phyloP scores from a whole-genome alignment of 108 stramenopile genomes.

The Cylindrotheca fusiformis region DNA sequence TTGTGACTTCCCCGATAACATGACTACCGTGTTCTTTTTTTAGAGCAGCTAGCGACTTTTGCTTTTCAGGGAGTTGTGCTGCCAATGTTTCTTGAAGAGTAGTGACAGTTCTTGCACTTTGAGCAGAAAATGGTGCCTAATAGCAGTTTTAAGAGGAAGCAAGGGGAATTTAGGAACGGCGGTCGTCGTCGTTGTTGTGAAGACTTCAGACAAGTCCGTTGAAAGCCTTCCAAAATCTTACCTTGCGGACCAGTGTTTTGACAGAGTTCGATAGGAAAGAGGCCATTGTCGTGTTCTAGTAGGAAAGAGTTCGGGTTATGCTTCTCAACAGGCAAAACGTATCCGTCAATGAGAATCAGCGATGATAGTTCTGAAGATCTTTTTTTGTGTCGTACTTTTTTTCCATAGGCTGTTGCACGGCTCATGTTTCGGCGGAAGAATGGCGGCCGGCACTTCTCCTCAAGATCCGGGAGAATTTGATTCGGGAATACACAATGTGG shows the following conservation, averaged over 20 bases:
- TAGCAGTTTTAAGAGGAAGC: neutral
- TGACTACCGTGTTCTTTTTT: constrained; percentile 96
- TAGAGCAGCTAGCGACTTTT: constrained; percentile 76
- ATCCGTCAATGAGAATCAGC: too few relatives aligned
- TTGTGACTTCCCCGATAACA: constrained; percentile 95
- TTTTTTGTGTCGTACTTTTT: too few relatives aligned
- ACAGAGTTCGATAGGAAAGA: constrained; percentile 39
- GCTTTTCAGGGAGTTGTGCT: constrained; percentile 94
- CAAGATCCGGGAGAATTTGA: too few relatives aligned
- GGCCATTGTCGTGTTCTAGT: constrained; percentile 37
- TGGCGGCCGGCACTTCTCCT: too few relatives aligned
- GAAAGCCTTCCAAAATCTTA: too few relatives aligned
- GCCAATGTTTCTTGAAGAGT: constrained; percentile 89
- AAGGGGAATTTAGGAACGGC: neutral
- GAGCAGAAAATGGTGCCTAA: neutral
- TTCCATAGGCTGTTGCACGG: too few relatives aligned
- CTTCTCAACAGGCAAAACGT: too few relatives aligned
- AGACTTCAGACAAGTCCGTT: neutral
- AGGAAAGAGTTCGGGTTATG: too few relatives aligned
- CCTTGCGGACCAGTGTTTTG: constrained; percentile 42
- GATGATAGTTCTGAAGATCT: too few relatives aligned
- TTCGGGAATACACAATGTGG: too few relatives aligned
- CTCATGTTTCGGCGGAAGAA: too few relatives aligned
- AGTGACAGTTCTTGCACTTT: constrained; percentile 50
- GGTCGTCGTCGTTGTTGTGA: neutral